Conservation (phyloP, 2,329 filamentous ascomycete species). For the Fusarium sp. region DNA sequence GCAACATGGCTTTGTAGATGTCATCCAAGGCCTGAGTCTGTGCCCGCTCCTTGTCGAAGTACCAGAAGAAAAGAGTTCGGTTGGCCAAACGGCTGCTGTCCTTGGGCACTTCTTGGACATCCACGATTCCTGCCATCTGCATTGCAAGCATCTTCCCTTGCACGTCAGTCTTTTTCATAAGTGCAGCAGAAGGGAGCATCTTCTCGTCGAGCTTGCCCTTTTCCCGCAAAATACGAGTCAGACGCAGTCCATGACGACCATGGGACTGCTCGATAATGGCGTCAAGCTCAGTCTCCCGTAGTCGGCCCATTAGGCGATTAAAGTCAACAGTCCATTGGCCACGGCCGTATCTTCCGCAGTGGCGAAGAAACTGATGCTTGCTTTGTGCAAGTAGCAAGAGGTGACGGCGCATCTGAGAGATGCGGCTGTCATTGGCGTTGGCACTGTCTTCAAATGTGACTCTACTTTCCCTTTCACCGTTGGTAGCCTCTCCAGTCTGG, state of each 20-base stretch:
- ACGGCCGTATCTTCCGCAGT: conserved; percentile 73
- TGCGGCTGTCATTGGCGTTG: conserved; percentile 60
- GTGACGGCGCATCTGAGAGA: conserved; percentile 79
- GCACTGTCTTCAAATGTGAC: conserved; percentile 68
- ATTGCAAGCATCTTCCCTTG: conserved; percentile 88
- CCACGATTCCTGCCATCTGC: conserved; percentile 88
- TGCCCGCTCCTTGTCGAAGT: conserved; percentile 84
- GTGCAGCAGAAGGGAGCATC: conserved; percentile 82
- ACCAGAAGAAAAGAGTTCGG: conserved; percentile 92
- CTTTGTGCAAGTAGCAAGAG: conserved; percentile 81
- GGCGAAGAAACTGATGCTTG: conserved; percentile 77
- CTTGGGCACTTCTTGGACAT: conserved; percentile 94
- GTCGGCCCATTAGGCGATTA: conserved; percentile 75
- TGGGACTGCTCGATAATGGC: conserved; percentile 84
- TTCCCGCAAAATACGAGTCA: conserved; percentile 87
- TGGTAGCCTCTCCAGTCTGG: conserved; percentile 47
- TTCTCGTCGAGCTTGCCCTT: conserved; percentile 98
- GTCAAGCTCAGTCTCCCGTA: conserved; percentile 86
- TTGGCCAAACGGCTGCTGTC: conserved; percentile 87
- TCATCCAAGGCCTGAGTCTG: conserved; percentile 81
- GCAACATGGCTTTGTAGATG: conserved; percentile 90
- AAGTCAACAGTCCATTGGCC: conserved; percentile 91
- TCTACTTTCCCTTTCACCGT: conserved; percentile 57
- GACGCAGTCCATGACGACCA: conserved; percentile 82
- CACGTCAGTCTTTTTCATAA: conserved; percentile 89